Evolutionary conservation across 495 filamentous ascomycete species (phyloP).

Genomic region (Xylaria grammica): DNA sequence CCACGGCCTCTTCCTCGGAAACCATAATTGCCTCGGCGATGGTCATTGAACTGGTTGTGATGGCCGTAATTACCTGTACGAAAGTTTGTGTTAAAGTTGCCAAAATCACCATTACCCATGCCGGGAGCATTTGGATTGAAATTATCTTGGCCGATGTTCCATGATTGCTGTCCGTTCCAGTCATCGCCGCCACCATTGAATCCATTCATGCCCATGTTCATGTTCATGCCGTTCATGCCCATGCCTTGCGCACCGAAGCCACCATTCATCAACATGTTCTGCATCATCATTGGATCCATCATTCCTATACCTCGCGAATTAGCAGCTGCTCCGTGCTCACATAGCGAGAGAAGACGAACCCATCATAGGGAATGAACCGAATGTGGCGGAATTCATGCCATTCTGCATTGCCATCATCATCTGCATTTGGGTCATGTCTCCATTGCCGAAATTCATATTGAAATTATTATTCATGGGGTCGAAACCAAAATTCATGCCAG

Average conservation of each 20-base stretch:
- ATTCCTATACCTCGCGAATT: slow-evolving; percentile 61
- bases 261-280: slow-evolving; percentile 83
- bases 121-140: slow-evolving; percentile 75
- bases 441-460: slow-evolving; percentile 69
- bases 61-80: slow-evolving; percentile 67
- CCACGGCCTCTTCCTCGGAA: slow-evolving; percentile 70
- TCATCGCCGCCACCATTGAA: slow-evolving; percentile 70
- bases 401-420: slow-evolving; percentile 76
- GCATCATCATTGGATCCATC: slow-evolving; percentile 92
- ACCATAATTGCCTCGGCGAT: slow-evolving; percentile 62
- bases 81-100: slow-evolving; percentile 79
- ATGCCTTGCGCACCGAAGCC: slow-evolving; percentile 79
- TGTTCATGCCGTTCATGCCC: slow-evolving; percentile 91
- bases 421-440: slow-evolving; percentile 74
- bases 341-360: slow-evolving; percentile 61
- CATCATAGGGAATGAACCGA: slow-evolving; percentile 78
- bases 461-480: slow-evolving; percentile 60
- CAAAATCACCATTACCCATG: slow-evolving; percentile 81
- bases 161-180: slow-evolving; percentile 72
- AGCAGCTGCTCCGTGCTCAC: slow-evolving; percentile 21
- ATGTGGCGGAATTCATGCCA: slow-evolving; percentile 67
- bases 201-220: slow-evolving; percentile 85
- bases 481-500: slow-evolving; percentile 49
- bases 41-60: slow-evolving; percentile 66
- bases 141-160: slow-evolving; percentile 77